Evolutionary conservation across 108 stramenopile genomes (phyloP).

Genomic region (Nitzschia sp.): DNA sequence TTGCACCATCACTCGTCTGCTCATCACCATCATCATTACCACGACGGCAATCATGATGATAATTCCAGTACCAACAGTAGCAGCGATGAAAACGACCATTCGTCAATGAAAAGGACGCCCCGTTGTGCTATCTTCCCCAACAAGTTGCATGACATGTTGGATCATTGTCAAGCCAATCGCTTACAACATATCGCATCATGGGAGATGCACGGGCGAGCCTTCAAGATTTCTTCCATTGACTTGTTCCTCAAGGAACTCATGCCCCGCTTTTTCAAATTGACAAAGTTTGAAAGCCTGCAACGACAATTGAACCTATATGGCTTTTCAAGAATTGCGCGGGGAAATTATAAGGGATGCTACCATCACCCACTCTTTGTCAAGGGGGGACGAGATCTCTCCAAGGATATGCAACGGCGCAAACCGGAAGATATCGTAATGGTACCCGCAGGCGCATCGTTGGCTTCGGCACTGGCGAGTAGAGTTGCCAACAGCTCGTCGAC

Average conservation of each 20-base stretch:
- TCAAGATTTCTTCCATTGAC: constrained; percentile 48
- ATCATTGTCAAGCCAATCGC: constrained; percentile 36
- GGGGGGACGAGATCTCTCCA: constrained; percentile 6
- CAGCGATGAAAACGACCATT: neutral
- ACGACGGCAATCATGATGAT: neutral
- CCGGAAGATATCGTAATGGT: neutral
- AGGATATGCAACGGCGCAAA: constrained; percentile 18
- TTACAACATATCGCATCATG: constrained; percentile 56
- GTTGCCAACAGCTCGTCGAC: too few species aligned
- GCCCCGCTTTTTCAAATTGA: constrained; percentile 82
- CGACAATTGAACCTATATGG: constrained; percentile 88
- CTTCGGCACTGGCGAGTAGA: too few species aligned
- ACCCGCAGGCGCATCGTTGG: too few species aligned
- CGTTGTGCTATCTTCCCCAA: constrained; percentile 31
- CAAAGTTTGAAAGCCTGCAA: constrained; percentile 81
- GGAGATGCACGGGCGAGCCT: constrained; percentile 61
- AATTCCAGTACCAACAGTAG: neutral
- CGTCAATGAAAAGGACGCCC: neutral
- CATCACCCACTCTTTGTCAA: constrained; percentile 65
- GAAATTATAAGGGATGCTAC: constrained; percentile 55
- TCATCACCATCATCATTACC: too few species aligned
- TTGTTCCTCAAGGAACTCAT: constrained; percentile 58
- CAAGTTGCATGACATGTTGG: constrained; percentile 55
- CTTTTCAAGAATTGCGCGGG: constrained; percentile 50
- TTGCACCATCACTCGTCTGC: too few species aligned